Evolutionary conservation across 2,329 filamentous ascomycete genomes (phyloP), one percentile per base, ranked within the genome.

Genomic region (Calonectria fujianensis): DNA sequence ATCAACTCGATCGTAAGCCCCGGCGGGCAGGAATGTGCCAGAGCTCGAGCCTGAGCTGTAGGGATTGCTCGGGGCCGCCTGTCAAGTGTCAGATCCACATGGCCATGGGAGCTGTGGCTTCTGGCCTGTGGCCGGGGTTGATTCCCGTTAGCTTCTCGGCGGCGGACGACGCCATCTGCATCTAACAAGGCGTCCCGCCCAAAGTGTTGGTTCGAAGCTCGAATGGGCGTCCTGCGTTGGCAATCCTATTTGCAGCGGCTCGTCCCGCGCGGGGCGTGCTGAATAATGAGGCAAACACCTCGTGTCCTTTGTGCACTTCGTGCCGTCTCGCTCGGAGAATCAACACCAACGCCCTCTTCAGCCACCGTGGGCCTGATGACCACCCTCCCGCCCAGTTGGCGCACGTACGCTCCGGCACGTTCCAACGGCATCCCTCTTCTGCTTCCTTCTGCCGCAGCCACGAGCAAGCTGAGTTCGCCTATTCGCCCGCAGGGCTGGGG

Each of bases 181-280:
- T 63, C 57, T 63, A 63, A 41, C 57, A 20, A 29, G 57, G 35
- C 57, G 24, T 63, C 57, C 37, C 57, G 57, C 57, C 57, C 57
- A 16, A 63, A 63, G 57, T n/a, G 57, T 63, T 63, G 57, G 57
- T 63, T 63, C 57, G 6, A 37, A 63, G 5, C 57, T 2, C 57
- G 35, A 63, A 63, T 63, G 24, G 24, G 57, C 57, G 24, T 63
- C 16, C 35, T 63, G 57, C 20, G 57, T 27, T 39, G 29, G 50
- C 51, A 70, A 50, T 57, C 69, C 50, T 57, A 39, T 50, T 69
- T 41, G 67, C 65, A 70, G 65, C 72, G 73, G 74, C 70, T 71
- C 71, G 69, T 70, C 57, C 64, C 68, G 70, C 45, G 32, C 16
- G 48, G 27, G 37, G 35, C 52, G 50, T n/a, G 41, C 50, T 52